Base-by-base conservation (phyloP, 2,329 filamentous ascomycete genomes). In the Dothistroma pini region DNA sequence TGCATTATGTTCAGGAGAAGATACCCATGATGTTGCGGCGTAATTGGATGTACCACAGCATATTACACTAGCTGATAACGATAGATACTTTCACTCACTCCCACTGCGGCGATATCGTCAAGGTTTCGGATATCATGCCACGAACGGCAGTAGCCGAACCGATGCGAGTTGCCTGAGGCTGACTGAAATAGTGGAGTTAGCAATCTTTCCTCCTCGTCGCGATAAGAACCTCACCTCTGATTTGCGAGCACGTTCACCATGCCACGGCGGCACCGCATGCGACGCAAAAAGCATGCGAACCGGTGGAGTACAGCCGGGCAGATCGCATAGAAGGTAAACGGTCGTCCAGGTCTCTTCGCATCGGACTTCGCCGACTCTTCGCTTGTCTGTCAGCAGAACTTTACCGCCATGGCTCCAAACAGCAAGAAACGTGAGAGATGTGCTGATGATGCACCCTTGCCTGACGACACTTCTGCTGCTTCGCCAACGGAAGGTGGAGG, bases 351-450 rank as follows among this genome's bases (percentile, higher is more conserved):
- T 53, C 51, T 35, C 21, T 29, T 25, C n/a, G 44, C 31, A 38
- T 59, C 57, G 58, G 60, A 38, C 47, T 29, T 31, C 50, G 54
- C 49, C 51, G 51, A 53, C 51, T 32, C 29, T 32, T n/a, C n/a
- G n/a, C n/a, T 32, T 35, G 25, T 35, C 31, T 10, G 25, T 52
- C 22, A 9, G 54, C 54, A n/a, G 34, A 49, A 49, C 31, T 41
- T 34, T 47, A 47, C 58, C 51, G n/a, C 49, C 16, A 59, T 59
- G 57, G 51, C 35, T 49, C 38, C 51, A 35, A 32, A 41, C 51
- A 56, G 55, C 19, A 67, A 63, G 60, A 67, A 66, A 56, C 62
- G 65, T 44, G 65, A 65, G 14, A 58, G 61, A 51, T 63, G 65
- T 19, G 49, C 52, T 31, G 58, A 55, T 22, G 50, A 32, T 16